phyloP scores from a whole-genome alignment of 2,329 filamentous ascomycete species.

The Colletotrichum tabaci region DNA sequence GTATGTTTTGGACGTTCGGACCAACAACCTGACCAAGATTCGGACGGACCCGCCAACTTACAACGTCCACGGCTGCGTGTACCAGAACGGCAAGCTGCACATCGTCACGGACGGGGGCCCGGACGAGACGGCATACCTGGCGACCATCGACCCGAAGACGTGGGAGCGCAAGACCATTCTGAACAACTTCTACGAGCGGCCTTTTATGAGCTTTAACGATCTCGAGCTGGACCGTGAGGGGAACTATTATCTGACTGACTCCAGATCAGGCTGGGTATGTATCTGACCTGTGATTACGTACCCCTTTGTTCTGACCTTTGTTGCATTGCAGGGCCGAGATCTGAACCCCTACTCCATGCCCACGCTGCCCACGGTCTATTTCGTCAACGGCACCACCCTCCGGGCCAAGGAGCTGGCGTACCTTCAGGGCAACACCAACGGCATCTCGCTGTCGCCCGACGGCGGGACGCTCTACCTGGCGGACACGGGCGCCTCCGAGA shows the following conservation, averaged over 20 bases:
- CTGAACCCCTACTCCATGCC: neutral
- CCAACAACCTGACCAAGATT: constrained; percentile 19
- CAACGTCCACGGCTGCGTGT: constrained; percentile 14
- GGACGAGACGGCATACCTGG: constrained; percentile 1
- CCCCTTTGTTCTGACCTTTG: no score
- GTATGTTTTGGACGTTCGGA: constrained; percentile 14
- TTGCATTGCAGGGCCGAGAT: neutral
- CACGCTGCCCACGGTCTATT: no score
- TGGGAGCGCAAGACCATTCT: neutral
- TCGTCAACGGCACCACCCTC: no score
- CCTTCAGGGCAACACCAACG: neutral
- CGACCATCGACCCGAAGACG: neutral
- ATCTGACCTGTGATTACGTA: no score
- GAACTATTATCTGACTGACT: constrained; percentile 22
- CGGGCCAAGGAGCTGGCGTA: neutral
- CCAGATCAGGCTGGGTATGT: constrained; percentile 9
- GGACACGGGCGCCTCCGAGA: no score
- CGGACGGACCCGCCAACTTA: neutral
- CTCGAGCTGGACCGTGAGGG: constrained; percentile 21
- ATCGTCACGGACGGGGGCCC: constrained; percentile 16
- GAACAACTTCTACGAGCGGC: constrained; percentile 25
- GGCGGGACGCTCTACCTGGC: no score
- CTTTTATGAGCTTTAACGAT: constrained; percentile 19
- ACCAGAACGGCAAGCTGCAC: constrained; percentile 12
- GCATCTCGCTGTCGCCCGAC: no score